Base-by-base conservation (phyloP, 148 eudicot genomes). In the Chenopodium berlandieri region DNA sequence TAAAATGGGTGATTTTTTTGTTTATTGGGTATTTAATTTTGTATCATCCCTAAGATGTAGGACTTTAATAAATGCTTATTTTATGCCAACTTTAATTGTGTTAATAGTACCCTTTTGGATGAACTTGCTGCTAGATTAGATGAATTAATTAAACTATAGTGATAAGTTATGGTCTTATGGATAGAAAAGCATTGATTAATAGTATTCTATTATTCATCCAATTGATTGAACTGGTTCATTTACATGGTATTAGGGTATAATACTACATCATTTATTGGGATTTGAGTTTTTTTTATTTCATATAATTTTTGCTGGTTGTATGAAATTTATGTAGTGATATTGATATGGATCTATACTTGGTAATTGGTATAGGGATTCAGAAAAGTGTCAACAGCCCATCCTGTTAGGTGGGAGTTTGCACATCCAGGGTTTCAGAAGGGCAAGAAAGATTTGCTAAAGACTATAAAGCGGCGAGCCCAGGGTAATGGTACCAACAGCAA, bases 331-430 rank as follows among this genome's bases (percentile, higher is more conserved):
- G 6, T 63, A n/a, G 17, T 20, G 66, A 20, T 23, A 3, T 65
- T 65, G 68, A 65, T 65, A 23, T 65, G 68, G 68, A 65, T 65
- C 32, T 25, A 25, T 23, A 65, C 30, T n/a, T 44, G 54, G 9
- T 22, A 40, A 46, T 65, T 81, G 31, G 62, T 84, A 10, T 56
- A 94, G 98, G 89, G 93, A 77, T 94, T 94, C 83, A 89, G 87
- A 76, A 95, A 95, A 84, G 87, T 50, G 54, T 9, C 54, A 50
- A 50, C 54, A 50, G 13, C 91, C 52, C 91, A 92, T 82, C 65
- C 89, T 6, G 97, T 89, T 76, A 74, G 89, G 82, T 93, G 95
- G 91, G 97, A 94, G 82, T 95, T 89, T 47, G 94, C 90, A 19
- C 89, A 91, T 78, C 85, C 85, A 54, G 89, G 80, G 7, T 95